Percentiles rank a stretch among this genome's conserved stretches.
Conservation (phyloP, 2,329 filamentous ascomycete genomes). For the Teratosphaeriaceae sp. region DNA sequence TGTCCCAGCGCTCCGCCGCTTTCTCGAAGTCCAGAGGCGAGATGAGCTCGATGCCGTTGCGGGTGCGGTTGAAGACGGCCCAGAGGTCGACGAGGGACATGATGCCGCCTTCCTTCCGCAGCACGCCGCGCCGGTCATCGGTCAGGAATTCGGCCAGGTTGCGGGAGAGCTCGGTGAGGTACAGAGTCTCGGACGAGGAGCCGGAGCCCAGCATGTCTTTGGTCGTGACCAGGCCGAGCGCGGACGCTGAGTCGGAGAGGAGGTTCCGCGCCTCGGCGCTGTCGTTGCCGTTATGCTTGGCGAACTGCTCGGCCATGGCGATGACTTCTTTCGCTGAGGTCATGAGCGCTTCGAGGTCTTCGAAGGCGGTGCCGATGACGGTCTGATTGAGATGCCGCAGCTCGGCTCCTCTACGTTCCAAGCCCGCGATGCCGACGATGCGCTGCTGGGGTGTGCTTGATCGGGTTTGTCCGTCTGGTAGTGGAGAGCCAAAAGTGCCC, state of each 20-base stretch:
- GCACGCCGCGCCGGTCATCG: slow-evolving; percentile 71
- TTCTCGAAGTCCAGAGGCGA: slow-evolving; percentile 89
- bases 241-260: slow-evolving; percentile 73
- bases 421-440: slow-evolving; percentile 80
- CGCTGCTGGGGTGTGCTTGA: slow-evolving; percentile 39
- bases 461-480: slow-evolving; percentile 16
- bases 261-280: slow-evolving; percentile 63
- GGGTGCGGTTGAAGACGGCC: slow-evolving; percentile 89
- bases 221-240: slow-evolving; percentile 84
- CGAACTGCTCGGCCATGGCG: slow-evolving; percentile 82
- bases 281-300: slow-evolving; percentile 52
- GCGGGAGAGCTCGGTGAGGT: slow-evolving; percentile 78
- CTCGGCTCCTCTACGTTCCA: slow-evolving; percentile 79
- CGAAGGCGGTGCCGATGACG: slow-evolving; percentile 88
- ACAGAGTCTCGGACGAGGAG: slow-evolving; percentile 69
- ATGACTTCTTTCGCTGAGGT: slow-evolving; percentile 95
- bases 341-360: slow-evolving; percentile 95
- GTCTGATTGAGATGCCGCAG: slow-evolving; percentile 88
- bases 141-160: slow-evolving; percentile 85
- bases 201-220: slow-evolving; percentile 86
- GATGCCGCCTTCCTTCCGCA: slow-evolving; percentile 76
- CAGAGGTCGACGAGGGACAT: slow-evolving; percentile 86
- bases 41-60: slow-evolving; percentile 89
- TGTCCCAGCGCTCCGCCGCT: slow-evolving; percentile 82
- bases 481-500: slow-evolving; percentile 34